These are phyloP conservation scores for Agrocybe praecox DNA, from an alignment of 768 basidiomycete genomes.

Conservation along the genomic window DNA sequence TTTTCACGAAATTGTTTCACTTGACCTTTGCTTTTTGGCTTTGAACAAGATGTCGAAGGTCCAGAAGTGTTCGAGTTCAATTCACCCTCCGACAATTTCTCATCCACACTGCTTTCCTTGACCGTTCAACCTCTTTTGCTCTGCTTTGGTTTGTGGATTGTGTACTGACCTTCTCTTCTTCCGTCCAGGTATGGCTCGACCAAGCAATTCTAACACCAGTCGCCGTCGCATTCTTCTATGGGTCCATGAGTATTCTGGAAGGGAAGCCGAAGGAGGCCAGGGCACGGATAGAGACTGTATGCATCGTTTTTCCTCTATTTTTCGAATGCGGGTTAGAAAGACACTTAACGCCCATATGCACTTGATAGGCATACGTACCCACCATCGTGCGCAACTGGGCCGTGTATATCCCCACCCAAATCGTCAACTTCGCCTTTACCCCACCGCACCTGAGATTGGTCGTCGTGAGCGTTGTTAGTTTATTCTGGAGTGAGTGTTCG, in stretches of 20 bases:
- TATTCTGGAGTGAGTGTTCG: slow-evolving; percentile 76
- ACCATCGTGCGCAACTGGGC: slow-evolving; percentile 80
- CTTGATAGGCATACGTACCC: slow-evolving; percentile 61
- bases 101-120: no score
- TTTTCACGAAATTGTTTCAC: slow-evolving; percentile 2
- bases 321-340: no score
- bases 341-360: background rate
- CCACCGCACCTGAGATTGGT: slow-evolving; percentile 79
- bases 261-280: slow-evolving; percentile 58
- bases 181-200: slow-evolving; percentile 74
- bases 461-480: slow-evolving; percentile 72
- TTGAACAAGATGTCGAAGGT: no score
- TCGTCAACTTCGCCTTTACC: slow-evolving; percentile 77
- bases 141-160: no score
- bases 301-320: slow-evolving; percentile 7
- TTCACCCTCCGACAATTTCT: no score
- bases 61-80: no score
- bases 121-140: no score
- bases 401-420: slow-evolving; percentile 76
- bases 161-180: no score
- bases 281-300: slow-evolving; percentile 49
- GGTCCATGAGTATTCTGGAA: slow-evolving; percentile 79
- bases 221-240: slow-evolving; percentile 57
- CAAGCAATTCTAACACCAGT: slow-evolving; percentile 78
- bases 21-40: no score